These are phyloP conservation scores for Phytopythium kandeliae DNA, from an alignment of 352 stramenopile genomes.

Conservation along the genomic window DNA sequence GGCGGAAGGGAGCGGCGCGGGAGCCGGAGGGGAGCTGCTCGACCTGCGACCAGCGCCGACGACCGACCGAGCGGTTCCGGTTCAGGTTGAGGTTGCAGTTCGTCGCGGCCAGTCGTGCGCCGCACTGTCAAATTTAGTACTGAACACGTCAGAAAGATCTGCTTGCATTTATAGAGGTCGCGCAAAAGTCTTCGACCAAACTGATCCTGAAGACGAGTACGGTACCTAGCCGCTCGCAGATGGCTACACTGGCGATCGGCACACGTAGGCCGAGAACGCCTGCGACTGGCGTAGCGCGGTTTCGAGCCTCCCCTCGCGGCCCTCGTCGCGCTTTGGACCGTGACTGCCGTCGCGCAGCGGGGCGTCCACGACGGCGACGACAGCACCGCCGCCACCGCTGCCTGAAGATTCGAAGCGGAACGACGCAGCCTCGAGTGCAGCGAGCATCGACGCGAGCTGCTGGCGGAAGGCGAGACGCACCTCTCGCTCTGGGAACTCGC, in stretches of 20 bases:
- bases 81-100: constrained; percentile 3
- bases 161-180: too few relatives aligned
- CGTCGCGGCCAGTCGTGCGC: background rate
- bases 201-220: too few relatives aligned
- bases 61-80: constrained; percentile 6
- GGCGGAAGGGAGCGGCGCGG: too few relatives aligned
- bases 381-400: constrained; percentile 1
- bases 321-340: constrained; percentile 25
- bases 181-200: too few relatives aligned
- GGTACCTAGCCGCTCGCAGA: too few relatives aligned
- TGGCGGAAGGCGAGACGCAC: constrained; percentile 33
- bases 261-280: constrained; percentile 41
- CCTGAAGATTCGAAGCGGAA: constrained; percentile 42
- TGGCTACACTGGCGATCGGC: constrained; percentile 8
- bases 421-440: constrained; percentile 43
- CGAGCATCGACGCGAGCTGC: constrained; percentile 35
- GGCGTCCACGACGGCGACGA: constrained; percentile 44
- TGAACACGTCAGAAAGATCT: too few relatives aligned
- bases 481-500: background rate
- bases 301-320: constrained; percentile 27
- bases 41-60: background rate
- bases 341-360: constrained; percentile 19
- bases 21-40: too few relatives aligned
- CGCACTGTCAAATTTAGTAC: too few relatives aligned
- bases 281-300: constrained; percentile 47